Evolutionary conservation across 371 early-diverging fungal species (phyloP).

Genomic region (Chytridium lagenaria): DNA sequence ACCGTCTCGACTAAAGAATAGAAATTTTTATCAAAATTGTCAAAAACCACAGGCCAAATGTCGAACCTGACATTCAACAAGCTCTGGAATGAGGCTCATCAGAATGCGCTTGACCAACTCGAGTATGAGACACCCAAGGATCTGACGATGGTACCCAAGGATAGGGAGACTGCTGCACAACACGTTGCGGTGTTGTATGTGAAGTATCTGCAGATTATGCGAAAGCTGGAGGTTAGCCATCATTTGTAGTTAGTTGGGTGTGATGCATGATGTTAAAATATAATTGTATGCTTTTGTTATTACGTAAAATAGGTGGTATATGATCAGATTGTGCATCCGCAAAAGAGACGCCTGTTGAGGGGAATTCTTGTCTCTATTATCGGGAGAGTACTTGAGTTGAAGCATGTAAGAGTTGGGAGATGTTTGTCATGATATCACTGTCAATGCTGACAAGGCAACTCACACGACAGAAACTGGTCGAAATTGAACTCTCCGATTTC

Average conservation of each 20-base stretch:
- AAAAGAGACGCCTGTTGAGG: constrained; percentile 57
- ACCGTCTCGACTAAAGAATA: not conserved
- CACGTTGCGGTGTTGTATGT: constrained; percentile 58
- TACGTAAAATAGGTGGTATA: constrained; percentile 56
- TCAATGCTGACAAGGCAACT: not conserved
- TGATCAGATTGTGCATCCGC: constrained; percentile 63
- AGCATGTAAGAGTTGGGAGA: constrained; percentile 45
- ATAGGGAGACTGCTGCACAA: constrained; percentile 55
- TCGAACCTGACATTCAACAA: constrained; percentile 50
- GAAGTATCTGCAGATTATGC: constrained; percentile 57
- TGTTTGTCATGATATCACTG: constrained; percentile 1
- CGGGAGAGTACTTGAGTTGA: constrained; percentile 58
- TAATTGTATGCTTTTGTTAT: too few species aligned
- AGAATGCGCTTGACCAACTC: constrained; percentile 49
- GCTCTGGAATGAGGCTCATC: constrained; percentile 53
- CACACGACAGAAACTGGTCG: constrained; percentile 53
- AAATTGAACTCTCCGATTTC: constrained; percentile 56
- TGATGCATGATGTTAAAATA: not conserved
- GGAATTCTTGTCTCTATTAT: constrained; percentile 55
- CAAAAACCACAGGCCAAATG: constrained; percentile 28
- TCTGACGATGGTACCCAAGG: constrained; percentile 51
- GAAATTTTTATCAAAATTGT: not conserved
- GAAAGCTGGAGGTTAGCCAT: constrained; percentile 53
- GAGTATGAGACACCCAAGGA: constrained; percentile 60
- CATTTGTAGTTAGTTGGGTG: too few species aligned